Base-by-base conservation (phyloP, 1,284 basidiomycete species). In the Phellinidium pouzarii region DNA sequence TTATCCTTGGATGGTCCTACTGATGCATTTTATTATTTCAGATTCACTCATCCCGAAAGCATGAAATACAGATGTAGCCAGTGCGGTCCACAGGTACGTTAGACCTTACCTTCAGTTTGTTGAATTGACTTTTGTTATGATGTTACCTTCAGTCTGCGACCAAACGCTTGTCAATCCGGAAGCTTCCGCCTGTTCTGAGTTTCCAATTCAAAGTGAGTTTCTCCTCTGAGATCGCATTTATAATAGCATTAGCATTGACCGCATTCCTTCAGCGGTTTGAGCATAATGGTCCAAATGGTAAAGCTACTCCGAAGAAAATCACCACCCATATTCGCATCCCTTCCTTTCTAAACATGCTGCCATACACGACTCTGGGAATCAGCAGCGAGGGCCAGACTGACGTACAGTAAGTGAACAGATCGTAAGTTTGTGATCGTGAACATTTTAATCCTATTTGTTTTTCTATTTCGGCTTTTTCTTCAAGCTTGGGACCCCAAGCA, bases 141-240 rank as follows among this genome's bases (percentile, higher is more conserved):
- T 27, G 38, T 52, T 9, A 38, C 20, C 55, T 38, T 52, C 56
- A 88, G 79, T 80, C 84, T 58, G 88, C 87, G 0, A 89, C 79
- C 60, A 94, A 94, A 64, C 84, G 91, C 42, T 70, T 98, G 48
- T 89, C 84, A 58, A 84, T 98, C 60, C 80, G 79, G 52, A 86
- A 86, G 58, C 74, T 99, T 3, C 94, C 95, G 0, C 88, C 91
- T 0, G 92, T 96, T 0, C 73, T 99, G 43, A 92, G 89, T 60
- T 91, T 98, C 61, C 95, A 98, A 66, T 87, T 99, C 71, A 99
- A 98, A 78, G 93, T 91, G 14, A n/a, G n/a, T 25, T 40, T 26
- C 44, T 38, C 27, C 14, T 27, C 22, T 27, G 40, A 19, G 31
- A 48, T 19, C 23, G 4, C 19, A 52, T 48, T n/a, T n/a, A n/a